Percentiles rank a stretch among this genome's conserved stretches.
These are phyloP conservation scores for Boletellus ananiceps DNA, from an alignment of 768 basidiomycete genomes.

Conservation along the genomic window DNA sequence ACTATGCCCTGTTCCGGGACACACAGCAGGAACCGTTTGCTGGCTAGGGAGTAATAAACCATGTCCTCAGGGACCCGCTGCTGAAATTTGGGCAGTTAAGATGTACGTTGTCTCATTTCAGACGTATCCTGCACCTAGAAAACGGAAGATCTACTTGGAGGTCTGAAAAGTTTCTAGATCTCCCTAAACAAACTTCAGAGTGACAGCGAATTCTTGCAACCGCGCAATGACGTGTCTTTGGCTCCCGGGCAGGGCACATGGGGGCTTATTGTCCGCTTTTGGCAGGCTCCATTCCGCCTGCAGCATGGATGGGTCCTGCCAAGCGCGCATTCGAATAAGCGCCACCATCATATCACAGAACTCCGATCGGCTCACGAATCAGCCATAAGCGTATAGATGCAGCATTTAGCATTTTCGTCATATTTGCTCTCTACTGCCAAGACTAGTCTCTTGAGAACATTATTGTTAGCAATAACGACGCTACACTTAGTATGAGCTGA, in stretches of 20 bases:
- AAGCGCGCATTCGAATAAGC: slow-evolving; percentile 2
- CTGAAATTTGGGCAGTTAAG: no score
- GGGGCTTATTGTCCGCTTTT: slow-evolving; percentile 87
- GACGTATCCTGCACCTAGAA: slow-evolving; percentile 64
- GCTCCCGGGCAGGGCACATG: slow-evolving; percentile 51
- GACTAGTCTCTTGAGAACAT: slow-evolving; percentile 81
- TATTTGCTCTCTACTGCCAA: slow-evolving; percentile 84
- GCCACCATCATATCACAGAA: slow-evolving; percentile 4
- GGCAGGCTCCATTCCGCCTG: slow-evolving; percentile 85
- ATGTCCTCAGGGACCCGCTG: no score
- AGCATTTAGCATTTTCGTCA: slow-evolving; percentile 86
- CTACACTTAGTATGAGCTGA: slow-evolving; percentile 35
- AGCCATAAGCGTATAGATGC: slow-evolving; percentile 84
- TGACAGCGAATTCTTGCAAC: slow-evolving; percentile 78
- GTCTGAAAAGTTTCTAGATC: slow-evolving; percentile 15
- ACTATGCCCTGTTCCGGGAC: no score
- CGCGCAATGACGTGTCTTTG: slow-evolving; percentile 83
- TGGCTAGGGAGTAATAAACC: no score
- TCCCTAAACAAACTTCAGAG: slow-evolving; percentile 77
- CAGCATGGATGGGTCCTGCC: slow-evolving; percentile 67
- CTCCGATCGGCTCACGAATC: slow-evolving; percentile 61
- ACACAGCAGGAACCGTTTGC: no score
- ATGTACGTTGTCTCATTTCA: no score
- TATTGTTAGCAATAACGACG: slow-evolving; percentile 83
- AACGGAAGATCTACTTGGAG: slow-evolving; percentile 16